phyloP scores from a whole-genome alignment of 78 protist species.

The Dictyostelium discoideum region DNA sequence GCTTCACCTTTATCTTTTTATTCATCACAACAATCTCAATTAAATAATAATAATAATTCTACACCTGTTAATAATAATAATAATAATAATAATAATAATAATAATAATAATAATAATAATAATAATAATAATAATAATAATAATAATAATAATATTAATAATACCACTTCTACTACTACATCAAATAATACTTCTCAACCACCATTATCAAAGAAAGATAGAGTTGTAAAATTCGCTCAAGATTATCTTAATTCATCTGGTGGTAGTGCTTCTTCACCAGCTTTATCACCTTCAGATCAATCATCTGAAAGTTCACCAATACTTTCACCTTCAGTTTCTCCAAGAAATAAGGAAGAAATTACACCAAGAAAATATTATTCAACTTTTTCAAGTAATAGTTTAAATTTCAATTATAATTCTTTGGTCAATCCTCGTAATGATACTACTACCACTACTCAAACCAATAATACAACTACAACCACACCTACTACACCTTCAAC shows the following conservation, averaged over 20 bases:
- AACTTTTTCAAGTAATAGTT: background rate
- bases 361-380: conserved; percentile 20
- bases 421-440: background rate
- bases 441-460: background rate
- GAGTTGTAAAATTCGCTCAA: background rate
- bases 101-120: background rate
- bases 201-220: background rate
- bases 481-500: background rate
- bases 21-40: background rate
- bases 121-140: too few species aligned
- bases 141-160: background rate
- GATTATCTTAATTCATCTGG: background rate
- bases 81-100: too few species aligned
- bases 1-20: conserved; percentile 12
- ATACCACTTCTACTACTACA: background rate
- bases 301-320: conserved; percentile 19
- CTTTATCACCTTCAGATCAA: conserved; percentile 16
- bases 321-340: conserved; percentile 57
- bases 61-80: background rate
- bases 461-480: background rate
- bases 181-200: background rate
- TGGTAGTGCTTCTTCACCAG: conserved; percentile 25
- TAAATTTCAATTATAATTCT: background rate
- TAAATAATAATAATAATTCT: background rate
- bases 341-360: background rate